Percentiles rank a stretch among this genome's conserved stretches.
Evolutionary conservation across 139 green algal genomes (phyloP).

Genomic region (Haematococcus lacustris): DNA sequence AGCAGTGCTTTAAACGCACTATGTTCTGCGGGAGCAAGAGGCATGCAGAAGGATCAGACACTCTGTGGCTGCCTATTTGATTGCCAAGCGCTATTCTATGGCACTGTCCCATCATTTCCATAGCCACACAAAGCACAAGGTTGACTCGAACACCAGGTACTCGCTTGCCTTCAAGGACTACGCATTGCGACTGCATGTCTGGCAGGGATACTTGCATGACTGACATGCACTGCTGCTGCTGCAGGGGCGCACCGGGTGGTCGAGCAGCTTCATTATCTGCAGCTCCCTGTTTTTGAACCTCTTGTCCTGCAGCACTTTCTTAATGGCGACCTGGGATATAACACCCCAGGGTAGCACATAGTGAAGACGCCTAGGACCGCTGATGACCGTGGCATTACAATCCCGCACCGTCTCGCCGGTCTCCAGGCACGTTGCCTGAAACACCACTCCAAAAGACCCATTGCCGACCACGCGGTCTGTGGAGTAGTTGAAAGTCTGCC

Average conservation of each 20-base stretch:
- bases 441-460: constrained; percentile 97
- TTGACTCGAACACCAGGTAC: no score
- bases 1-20: constrained; percentile 95
- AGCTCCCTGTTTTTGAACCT: constrained; percentile 99
- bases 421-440: constrained; percentile 89
- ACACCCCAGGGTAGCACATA: not conserved
- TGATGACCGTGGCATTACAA: not conserved
- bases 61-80: no score
- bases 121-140: no score
- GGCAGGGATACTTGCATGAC: no score
- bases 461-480: constrained; percentile 94
- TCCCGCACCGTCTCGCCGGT: constrained; percentile 78
- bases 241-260: no score
- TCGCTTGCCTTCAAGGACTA: no score
- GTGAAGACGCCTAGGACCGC: not conserved
- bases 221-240: no score
- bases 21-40: no score
- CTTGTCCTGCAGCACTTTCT: constrained; percentile 99
- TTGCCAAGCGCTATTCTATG: no score
- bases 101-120: no score
- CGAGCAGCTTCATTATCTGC: constrained; percentile 95
- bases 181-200: no score
- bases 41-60: no score
- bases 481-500: constrained; percentile 74
- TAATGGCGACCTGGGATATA: constrained; percentile 86